Evolutionary conservation across 75 land plant genomes (phyloP).

Genomic region (Picea glauca): DNA sequence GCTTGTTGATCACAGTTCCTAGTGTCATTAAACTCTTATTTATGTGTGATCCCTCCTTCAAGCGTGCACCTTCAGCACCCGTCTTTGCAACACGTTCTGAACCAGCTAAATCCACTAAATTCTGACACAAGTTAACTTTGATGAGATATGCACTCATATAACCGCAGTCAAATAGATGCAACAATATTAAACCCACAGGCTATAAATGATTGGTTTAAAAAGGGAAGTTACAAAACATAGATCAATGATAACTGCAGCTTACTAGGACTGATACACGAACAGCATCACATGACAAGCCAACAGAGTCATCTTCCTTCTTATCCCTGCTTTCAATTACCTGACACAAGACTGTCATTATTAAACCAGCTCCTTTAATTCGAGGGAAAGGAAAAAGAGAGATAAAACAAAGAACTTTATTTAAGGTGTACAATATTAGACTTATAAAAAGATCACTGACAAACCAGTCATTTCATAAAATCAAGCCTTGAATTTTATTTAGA

Average conservation of each 20-base stretch:
- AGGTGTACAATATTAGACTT: neutral
- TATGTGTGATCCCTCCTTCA: slow-evolving; percentile 97
- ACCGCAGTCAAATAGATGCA: neutral
- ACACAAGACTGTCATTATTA: slow-evolving; percentile 5
- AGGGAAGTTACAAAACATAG: slow-evolving; percentile 2
- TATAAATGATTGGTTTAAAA: neutral
- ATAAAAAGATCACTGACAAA: neutral
- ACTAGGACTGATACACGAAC: slow-evolving; percentile 98
- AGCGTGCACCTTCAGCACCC: slow-evolving; percentile 93
- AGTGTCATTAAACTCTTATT: slow-evolving; percentile 97
- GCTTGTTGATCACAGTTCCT: slow-evolving; percentile 94
- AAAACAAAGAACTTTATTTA: slow-evolving; percentile 2
- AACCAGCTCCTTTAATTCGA: neutral
- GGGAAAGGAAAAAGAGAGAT: slow-evolving; percentile 6
- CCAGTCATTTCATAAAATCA: no score
- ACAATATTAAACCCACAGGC: neutral
- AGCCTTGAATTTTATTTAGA: neutral
- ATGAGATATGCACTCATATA: neutral
- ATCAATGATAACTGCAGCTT: slow-evolving; percentile 9
- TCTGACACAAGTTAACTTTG: slow-evolving; percentile 37
- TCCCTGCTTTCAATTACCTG: slow-evolving; percentile 99
- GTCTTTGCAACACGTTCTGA: slow-evolving; percentile 98
- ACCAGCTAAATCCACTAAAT: slow-evolving; percentile 97
- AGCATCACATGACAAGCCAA: slow-evolving; percentile 70
- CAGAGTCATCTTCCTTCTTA: slow-evolving; percentile 58